phyloP scores from a whole-genome alignment of 2,329 filamentous ascomycete genomes.

The Neofusicoccum parvum region DNA sequence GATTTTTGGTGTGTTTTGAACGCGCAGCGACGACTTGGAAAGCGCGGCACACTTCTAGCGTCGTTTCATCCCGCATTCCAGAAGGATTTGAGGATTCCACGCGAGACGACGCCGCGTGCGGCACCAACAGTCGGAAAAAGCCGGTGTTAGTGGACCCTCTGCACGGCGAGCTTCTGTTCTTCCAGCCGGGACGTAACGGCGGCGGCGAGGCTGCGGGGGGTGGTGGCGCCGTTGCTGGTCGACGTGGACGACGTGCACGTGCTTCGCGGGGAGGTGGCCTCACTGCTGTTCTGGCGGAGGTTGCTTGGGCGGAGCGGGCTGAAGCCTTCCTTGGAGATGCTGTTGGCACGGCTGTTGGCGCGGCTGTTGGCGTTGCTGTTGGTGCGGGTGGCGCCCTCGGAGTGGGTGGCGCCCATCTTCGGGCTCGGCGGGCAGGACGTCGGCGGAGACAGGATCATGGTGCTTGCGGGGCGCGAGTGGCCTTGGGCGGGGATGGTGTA shows the following conservation, averaged over 20 bases:
- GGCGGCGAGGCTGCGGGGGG: constrained; percentile 14
- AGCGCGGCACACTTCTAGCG: background rate
- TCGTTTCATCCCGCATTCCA: background rate
- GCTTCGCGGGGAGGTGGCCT: background rate
- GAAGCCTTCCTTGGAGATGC: constrained; percentile 24
- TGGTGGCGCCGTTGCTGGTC: background rate
- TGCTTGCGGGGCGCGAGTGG: constrained; percentile 15
- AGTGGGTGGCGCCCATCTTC: background rate
- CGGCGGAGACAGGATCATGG: background rate
- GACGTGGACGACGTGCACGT: background rate
- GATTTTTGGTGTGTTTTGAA: background rate
- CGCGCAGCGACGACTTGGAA: too few relatives aligned
- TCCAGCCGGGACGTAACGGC: constrained; percentile 17
- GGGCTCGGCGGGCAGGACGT: constrained; percentile 9
- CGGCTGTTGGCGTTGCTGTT: constrained; percentile 27
- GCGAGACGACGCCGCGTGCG: background rate
- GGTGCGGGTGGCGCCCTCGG: constrained; percentile 27
- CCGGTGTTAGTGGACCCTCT: constrained; percentile 1
- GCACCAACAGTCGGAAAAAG: background rate
- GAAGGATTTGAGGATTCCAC: background rate
- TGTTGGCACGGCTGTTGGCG: constrained; percentile 26
- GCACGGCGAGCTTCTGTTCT: constrained; percentile 7
- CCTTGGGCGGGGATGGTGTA: constrained; percentile 7
- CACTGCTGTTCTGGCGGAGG: constrained; percentile 1
- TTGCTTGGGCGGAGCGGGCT: background rate